Base-by-base conservation (phyloP, 441 rosid species). In the Arabidopsis hybrid region DNA sequence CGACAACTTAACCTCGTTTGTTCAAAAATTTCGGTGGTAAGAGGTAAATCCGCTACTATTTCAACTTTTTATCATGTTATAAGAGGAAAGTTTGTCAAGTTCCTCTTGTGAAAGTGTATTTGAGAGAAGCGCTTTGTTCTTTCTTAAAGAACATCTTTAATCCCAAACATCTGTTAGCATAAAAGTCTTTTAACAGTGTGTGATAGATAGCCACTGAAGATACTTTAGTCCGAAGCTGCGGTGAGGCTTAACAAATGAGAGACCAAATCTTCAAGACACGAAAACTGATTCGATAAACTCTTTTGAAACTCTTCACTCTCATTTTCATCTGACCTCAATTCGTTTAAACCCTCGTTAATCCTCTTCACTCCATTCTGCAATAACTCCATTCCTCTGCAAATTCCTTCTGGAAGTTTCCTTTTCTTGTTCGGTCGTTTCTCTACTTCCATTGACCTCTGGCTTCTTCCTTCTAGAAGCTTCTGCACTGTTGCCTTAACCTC, bases 361-460 rank as follows among this genome's bases (percentile, higher is more conserved):
- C 76, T 83, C 83, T 86, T 88, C 85, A 95, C 51, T 11, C 99
- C 98, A 60, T 77, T 85, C 82, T 89, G 90, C 56, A 95, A 76
- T 70, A 92, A 64, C 71, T 89, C 91, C 69, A 95, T 78, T 72
- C 99, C 98, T 76, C 74, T 83, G 71, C 85, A 61, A 51, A 92
- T 86, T 75, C 85, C 93, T 73, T 83, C 92, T 17, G 96, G 97
- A 66, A 95, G 82, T 72, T 88, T 95, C 83, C 97, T 87, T 87
- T 83, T 89, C 87, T 91, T 95, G 75, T 76, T 86, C 35, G 82
- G 73, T 53, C 78, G 85, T 8, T 50, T 77, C 67, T 80, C 84
- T 63, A 42, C 74, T 18, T 63, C 75, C 56, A 6, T 6, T 31
- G 69, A 47, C 38, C 72, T 71, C 76, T 83, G 87, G 49, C 31